Evolutionary conservation across 345 rosid genomes (phyloP), one percentile per base, ranked within the genome.

Genomic region (Syzygium grande): DNA sequence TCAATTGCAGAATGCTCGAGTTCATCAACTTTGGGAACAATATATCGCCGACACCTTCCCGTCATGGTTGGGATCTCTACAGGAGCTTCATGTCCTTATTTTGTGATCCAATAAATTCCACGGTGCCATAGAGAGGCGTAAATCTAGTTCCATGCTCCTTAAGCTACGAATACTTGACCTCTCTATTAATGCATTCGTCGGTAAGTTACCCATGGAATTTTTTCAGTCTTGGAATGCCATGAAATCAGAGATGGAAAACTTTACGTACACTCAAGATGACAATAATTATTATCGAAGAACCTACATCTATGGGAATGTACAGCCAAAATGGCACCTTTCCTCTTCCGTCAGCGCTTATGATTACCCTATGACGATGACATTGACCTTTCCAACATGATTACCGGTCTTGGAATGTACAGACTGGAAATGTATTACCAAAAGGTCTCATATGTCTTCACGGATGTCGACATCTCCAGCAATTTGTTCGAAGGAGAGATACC

Each of bases 221-320:
- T 89, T 91, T n/a, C 21, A 65, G 11, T 54, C 34, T 56, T 91
- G 88, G 92, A 85, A 84, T 53, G 86, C 89, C 83, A 90, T 90
- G 90, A 83, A 83, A 91, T 15, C 54, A 5, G 6, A 52, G 54
- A 14, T 14, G 54, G 17, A 19, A 52, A 13, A 52, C 54, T 15
- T 52, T 52, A 52, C 19, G 14, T 52, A 13, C 54, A 52, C 52
- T 51, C 52, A 51, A 51, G 11, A 51, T 51, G 52, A 51, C 52
- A 51, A 51, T 51, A 9, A 51, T 51, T 11, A 10, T 51, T 11
- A 9, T 51, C 52, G 10, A 51, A 51, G 52, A 51, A 51, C 52
- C 52, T 51, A 9, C 52, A 51, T 51, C 3, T 9, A 51, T 51
- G 52, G 52, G 52, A 51, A 51, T 52, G 54, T 11, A 38, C 34